A percentile compares a stretch with the other conserved stretches of the same genome.
phyloP scores from a whole-genome alignment of 164 flowering plant species.

The Malania oleifera region DNA sequence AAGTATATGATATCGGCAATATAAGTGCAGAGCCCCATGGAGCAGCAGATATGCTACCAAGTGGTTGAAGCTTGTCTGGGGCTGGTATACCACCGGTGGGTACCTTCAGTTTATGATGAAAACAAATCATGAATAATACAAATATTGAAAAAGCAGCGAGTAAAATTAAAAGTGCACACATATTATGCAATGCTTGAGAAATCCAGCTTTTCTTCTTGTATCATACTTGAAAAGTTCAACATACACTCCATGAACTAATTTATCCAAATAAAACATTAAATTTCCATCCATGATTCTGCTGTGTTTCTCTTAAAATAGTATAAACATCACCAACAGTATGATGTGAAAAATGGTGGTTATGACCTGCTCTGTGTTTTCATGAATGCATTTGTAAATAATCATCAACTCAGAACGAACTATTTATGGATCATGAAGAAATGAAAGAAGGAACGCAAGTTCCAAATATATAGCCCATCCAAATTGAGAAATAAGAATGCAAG shows the following conservation, averaged over 20 bases:
- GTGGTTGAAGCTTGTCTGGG: conserved; percentile 67
- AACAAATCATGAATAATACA: conserved; percentile 6
- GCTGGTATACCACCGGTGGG: conserved; percentile 89
- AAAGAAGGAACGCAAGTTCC: no score
- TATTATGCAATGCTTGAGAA: not conserved
- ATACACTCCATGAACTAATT: not conserved
- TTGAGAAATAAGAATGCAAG: no score
- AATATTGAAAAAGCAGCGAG: not conserved
- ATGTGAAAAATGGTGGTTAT: no score
- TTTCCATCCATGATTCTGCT: not conserved
- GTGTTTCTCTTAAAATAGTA: no score
- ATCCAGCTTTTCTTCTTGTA: not conserved
- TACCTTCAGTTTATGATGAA: conserved; percentile 42
- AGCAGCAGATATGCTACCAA: conserved; percentile 93
- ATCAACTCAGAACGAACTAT: no score
- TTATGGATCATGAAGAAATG: no score
- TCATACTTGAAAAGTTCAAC: not conserved
- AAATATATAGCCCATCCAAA: not conserved
- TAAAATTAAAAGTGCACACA: not conserved
- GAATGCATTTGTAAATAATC: no score
- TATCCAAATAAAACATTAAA: no score
- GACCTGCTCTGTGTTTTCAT: no score
- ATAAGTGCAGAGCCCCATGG: conserved; percentile 99
- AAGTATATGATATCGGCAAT: conserved; percentile 90
- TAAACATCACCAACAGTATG: no score